A percentile compares a stretch with the other conserved stretches of the same genome.
These are phyloP conservation scores for Rubroboletus satanas DNA, from an alignment of 768 basidiomycete genomes.

Conservation along the genomic window DNA sequence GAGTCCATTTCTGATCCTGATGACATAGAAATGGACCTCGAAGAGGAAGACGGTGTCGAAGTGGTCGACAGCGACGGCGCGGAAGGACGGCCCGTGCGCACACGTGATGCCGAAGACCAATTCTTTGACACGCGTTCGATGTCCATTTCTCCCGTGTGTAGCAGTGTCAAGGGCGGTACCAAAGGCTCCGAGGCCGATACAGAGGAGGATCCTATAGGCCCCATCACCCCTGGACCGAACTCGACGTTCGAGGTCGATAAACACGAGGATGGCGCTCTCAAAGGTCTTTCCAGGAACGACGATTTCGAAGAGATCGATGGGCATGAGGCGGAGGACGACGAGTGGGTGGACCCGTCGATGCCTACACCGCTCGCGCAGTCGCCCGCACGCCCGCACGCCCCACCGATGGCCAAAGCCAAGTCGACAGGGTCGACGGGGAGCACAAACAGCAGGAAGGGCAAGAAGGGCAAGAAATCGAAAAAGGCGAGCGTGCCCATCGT, in stretches of 20 bases:
- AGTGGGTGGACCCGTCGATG: conserved; percentile 68
- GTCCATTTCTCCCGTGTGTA: conserved; percentile 41
- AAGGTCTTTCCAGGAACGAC: conserved; percentile 28
- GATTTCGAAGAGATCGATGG: conserved; percentile 28
- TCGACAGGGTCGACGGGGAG: conserved; percentile 30
- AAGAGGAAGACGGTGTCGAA: conserved; percentile 45
- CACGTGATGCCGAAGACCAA: conserved; percentile 40
- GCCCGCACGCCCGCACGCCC: conserved; percentile 24
- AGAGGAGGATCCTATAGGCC: conserved; percentile 68
- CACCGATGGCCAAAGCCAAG: conserved; percentile 23
- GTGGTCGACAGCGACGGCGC: conserved; percentile 24
- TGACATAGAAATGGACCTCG: conserved; percentile 57
- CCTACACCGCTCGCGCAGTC: conserved; percentile 36
- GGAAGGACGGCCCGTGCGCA: conserved; percentile 27
- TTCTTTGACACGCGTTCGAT: conserved; percentile 53
- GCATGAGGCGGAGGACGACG: conserved; percentile 36
- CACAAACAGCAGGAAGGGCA: conserved; percentile 23
- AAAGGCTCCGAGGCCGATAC: conserved; percentile 60
- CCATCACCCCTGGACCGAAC: conserved; percentile 63
- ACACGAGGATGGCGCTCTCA: conserved; percentile 12
- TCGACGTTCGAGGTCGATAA: conserved; percentile 26
- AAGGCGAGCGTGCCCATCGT: conserved; percentile 39
- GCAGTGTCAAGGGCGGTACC: conserved; percentile 33
- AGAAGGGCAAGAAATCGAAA: conserved; percentile 37
- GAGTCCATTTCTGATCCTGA: conserved; percentile 81